These are phyloP conservation scores for Aaosphaeria arxii DNA, from an alignment of 2,329 filamentous ascomycete species.

Conservation along the genomic window DNA sequence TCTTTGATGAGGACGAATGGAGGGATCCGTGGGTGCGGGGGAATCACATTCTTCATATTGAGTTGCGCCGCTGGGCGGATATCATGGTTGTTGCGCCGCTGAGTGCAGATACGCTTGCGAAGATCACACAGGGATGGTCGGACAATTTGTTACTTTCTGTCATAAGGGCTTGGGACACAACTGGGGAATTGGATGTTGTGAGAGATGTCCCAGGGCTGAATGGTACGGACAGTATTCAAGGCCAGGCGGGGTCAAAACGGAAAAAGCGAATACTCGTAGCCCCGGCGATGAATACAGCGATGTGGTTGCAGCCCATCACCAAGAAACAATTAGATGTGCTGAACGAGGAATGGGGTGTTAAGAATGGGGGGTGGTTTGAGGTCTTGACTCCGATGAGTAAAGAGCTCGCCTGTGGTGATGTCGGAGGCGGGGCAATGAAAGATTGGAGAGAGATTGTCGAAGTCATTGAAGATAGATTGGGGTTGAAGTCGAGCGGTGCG, in stretches of 20 bases:
- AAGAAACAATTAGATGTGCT: constrained; percentile 66
- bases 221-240: constrained; percentile 12
- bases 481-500: constrained; percentile 6
- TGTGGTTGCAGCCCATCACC: constrained; percentile 87
- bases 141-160: constrained; percentile 74
- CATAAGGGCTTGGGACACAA: constrained; percentile 82
- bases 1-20: constrained; percentile 88
- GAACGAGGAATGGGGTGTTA: constrained; percentile 68
- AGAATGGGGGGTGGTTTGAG: constrained; percentile 57
- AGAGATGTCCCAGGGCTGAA: constrained; percentile 22
- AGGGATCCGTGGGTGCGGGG: constrained; percentile 72
- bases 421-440: constrained; percentile 78
- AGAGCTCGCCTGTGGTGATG: constrained; percentile 78
- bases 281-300: constrained; percentile 83
- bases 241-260: constrained; percentile 14
- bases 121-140: constrained; percentile 73
- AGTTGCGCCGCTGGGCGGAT: constrained; percentile 79
- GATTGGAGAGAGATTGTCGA: constrained; percentile 74
- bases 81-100: constrained; percentile 77
- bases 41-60: constrained; percentile 84
- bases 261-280: constrained; percentile 68
- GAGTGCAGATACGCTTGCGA: constrained; percentile 81
- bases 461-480: constrained; percentile 52
- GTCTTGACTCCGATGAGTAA: constrained; percentile 73
- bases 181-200: constrained; percentile 29